Evolutionary conservation across 768 basidiomycete species (phyloP).

Genomic region (Leucocoprinus leucothites): DNA sequence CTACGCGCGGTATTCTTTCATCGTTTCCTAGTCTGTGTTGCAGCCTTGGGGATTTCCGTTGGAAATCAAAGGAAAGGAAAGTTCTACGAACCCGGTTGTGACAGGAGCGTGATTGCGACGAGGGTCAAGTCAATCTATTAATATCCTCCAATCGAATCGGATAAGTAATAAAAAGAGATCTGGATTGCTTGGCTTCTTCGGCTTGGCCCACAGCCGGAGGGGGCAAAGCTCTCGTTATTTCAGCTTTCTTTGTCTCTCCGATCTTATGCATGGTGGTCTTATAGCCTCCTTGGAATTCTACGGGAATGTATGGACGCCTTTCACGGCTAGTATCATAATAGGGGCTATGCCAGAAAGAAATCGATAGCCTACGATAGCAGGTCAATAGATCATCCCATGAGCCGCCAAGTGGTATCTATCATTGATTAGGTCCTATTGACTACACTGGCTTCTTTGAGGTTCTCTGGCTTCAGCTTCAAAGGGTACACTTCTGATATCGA

Average conservation of each 20-base stretch:
- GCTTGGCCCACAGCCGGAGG: background rate
- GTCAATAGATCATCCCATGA: background rate
- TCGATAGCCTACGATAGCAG: too few species aligned
- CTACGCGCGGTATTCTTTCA: background rate
- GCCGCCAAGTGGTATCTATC: background rate
- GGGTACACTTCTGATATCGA: too few species aligned
- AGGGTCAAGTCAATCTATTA: constrained; percentile 11
- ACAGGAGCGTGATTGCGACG: constrained; percentile 10
- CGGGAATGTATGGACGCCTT: too few species aligned
- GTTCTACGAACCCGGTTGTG: constrained; percentile 10
- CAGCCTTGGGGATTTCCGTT: constrained; percentile 4
- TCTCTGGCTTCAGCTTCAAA: too few species aligned
- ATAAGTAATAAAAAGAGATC: background rate
- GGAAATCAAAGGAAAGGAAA: constrained; percentile 1
- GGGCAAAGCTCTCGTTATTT: background rate
- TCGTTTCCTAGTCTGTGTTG: constrained; percentile 1
- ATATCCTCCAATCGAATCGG: constrained; percentile 12
- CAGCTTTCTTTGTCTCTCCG: background rate
- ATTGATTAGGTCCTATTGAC: too few species aligned
- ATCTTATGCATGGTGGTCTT: background rate
- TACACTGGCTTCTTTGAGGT: too few species aligned
- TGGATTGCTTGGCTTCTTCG: too few species aligned
- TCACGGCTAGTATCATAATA: too few species aligned
- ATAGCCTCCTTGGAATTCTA: background rate
- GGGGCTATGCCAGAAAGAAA: too few species aligned